Conservation (phyloP, 2,329 filamentous ascomycete species). For the Incumbomyces delicatus region DNA sequence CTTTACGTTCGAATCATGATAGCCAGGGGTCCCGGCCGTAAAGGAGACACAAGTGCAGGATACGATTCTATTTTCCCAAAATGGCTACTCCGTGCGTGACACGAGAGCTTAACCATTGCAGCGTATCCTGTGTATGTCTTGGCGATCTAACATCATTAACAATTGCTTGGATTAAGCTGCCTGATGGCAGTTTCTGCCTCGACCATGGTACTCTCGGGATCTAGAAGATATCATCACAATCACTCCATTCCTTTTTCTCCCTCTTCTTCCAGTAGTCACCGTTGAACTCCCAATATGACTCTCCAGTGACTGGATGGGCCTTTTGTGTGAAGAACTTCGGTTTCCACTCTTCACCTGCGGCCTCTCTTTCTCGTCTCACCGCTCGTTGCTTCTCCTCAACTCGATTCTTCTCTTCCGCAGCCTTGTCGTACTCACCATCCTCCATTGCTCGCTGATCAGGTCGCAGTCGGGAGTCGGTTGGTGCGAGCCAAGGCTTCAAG, state of each 20-base stretch:
- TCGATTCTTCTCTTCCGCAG: slow-evolving; percentile 85
- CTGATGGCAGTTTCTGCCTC: too few relatives aligned
- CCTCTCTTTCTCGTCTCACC: slow-evolving; percentile 62
- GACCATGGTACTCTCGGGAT: background rate
- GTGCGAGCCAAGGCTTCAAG: slow-evolving; percentile 67
- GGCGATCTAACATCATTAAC: too few relatives aligned
- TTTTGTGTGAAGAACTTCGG: slow-evolving; percentile 77
- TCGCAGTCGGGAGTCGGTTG: slow-evolving; percentile 84
- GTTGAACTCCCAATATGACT: slow-evolving; percentile 82
- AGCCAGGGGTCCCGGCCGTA: too few relatives aligned
- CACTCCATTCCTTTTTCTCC: slow-evolving; percentile 57
- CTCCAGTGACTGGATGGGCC: slow-evolving; percentile 68
- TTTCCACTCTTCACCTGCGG: slow-evolving; percentile 66
- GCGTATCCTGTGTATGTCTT: too few relatives aligned
- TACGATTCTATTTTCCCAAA: too few relatives aligned
- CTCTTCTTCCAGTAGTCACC: slow-evolving; percentile 73
- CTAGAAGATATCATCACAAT: slow-evolving; percentile 65
- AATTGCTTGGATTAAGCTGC: too few relatives aligned
- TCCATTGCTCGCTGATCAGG: slow-evolving; percentile 98
- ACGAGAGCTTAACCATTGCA: too few relatives aligned
- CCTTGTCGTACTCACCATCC: slow-evolving; percentile 91
- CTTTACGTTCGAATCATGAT: too few relatives aligned
- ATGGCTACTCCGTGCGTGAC: too few relatives aligned
- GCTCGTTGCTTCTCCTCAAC: slow-evolving; percentile 86
- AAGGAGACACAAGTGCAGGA: too few relatives aligned